Base-by-base conservation (phyloP, 2,329 filamentous ascomycete genomes). In the Fusarium duplospermum region DNA sequence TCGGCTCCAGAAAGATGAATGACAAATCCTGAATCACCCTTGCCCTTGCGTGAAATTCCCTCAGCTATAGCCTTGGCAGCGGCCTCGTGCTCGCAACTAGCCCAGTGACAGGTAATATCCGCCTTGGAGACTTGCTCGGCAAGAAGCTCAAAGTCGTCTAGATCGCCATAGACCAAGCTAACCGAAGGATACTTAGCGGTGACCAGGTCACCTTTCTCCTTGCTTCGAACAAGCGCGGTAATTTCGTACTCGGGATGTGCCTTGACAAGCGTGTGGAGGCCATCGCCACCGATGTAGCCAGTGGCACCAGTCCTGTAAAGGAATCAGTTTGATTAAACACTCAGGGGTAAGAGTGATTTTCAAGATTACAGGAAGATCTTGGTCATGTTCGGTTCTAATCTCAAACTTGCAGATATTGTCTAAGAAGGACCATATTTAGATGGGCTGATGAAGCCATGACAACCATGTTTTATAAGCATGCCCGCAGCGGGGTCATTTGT, bases 281-380 rank as follows among this genome's bases (percentile, higher is more conserved):
- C 81, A 62, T 88, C 84, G 14, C 88, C 88, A 47, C 87, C 88
- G 42, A 89, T 83, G 72, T 87, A 89, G 66, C 88, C 87, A 60
- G 85, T 80, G 13, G 82, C 85, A 36, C 85, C 85, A 11, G 84
- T 87, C 27, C 86, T 87, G 22, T 1, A 2, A 5, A 22, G 38
- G 24, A 33, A 33, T 40, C n/a, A 42, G 36, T 27, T 10, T 13
- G 54, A n/a, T 58, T 36, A 36, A 38, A 40, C 9, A 14, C 54
- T 4, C 29, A 22, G 33, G 16, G 22, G 54, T 31, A 31, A 11
- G 11, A 11, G 10, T 31, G 13, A 20, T 35, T 36, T 7, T 24
- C 7, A 36, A 18, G 22, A 24, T 40, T 58, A 58, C 54, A 58
- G 22, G 22, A 58, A 40, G 54, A 58, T 58, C 54, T 58, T 58